Conservation (phyloP, 768 basidiomycete species). For the Coprinopsis cinerea region DNA sequence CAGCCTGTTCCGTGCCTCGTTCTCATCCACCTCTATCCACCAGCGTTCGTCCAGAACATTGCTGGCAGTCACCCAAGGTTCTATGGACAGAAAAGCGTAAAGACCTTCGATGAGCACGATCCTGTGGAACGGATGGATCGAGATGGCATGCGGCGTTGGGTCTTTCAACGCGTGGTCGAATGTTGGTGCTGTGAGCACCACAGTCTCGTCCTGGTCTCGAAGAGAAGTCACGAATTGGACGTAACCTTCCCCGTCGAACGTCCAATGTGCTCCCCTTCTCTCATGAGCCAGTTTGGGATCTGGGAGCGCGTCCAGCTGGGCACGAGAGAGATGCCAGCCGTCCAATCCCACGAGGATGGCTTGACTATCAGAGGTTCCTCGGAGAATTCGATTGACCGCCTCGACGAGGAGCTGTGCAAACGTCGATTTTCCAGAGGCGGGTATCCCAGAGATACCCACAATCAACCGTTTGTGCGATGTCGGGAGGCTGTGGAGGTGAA, state of each 20-base stretch:
- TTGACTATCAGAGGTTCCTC: slow-evolving; percentile 11
- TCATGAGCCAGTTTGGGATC: slow-evolving; percentile 76
- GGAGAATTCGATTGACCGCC: slow-evolving; percentile 42
- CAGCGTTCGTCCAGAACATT: slow-evolving; percentile 71
- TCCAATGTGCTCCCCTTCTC: slow-evolving; percentile 85
- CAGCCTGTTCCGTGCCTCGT: slow-evolving; percentile 53
- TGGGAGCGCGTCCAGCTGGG: slow-evolving; percentile 68
- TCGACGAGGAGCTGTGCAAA: slow-evolving; percentile 56
- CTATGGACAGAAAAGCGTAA: slow-evolving; percentile 72
- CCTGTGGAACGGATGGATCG: slow-evolving; percentile 58
- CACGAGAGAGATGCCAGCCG: slow-evolving; percentile 87
- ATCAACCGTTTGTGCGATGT: slow-evolving; percentile 47
- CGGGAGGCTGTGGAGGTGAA: slow-evolving; percentile 24
- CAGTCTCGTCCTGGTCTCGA: slow-evolving; percentile 26
- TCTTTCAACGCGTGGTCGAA: slow-evolving; percentile 90
- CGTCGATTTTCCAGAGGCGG: slow-evolving; percentile 85
- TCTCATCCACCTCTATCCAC: slow-evolving; percentile 56
- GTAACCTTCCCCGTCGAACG: slow-evolving; percentile 77
- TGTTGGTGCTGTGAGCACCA: slow-evolving; percentile 61
- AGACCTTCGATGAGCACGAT: slow-evolving; percentile 86
- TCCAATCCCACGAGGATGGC: slow-evolving; percentile 78
- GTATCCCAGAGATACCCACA: slow-evolving; percentile 71
- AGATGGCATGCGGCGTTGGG: slow-evolving; percentile 55
- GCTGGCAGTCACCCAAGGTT: slow-evolving; percentile 68
- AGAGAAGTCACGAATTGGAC: slow-evolving; percentile 59